phyloP scores from a whole-genome alignment of 2,329 filamentous ascomycete species.

The Hypocrella siamensis region DNA sequence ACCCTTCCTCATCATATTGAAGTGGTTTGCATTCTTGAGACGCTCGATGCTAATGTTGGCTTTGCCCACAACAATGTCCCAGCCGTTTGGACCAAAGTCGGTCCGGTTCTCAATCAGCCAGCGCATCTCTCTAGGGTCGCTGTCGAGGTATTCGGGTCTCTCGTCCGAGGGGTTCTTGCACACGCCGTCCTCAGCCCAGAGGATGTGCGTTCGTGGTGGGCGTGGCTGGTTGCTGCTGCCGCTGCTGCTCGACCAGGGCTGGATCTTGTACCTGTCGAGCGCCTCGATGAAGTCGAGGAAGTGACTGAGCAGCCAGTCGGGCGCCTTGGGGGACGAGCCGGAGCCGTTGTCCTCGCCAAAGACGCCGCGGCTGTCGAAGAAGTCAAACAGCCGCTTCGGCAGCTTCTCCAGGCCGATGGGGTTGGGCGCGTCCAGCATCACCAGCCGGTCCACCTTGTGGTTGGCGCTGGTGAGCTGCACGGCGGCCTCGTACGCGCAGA shows the following conservation, averaged over 20 bases:
- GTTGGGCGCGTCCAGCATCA: constrained; percentile 52
- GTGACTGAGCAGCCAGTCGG: constrained; percentile 59
- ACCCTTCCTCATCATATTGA: constrained; percentile 44
- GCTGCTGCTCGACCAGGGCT: constrained; percentile 40
- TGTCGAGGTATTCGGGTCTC: background rate
- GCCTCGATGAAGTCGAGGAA: constrained; percentile 54
- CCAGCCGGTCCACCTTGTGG: constrained; percentile 41
- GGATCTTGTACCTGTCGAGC: constrained; percentile 51
- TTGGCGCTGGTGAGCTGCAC: constrained; percentile 41
- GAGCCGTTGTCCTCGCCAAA: constrained; percentile 41
- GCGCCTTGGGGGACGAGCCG: constrained; percentile 49
- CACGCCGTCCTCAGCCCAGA: constrained; percentile 58
- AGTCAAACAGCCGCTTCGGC: constrained; percentile 46
- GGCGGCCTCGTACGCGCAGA: constrained; percentile 53
- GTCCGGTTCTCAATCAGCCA: constrained; percentile 61
- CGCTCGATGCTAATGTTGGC: constrained; percentile 56
- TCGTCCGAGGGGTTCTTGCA: constrained; percentile 42
- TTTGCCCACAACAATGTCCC: constrained; percentile 15
- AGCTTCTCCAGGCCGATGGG: constrained; percentile 54
- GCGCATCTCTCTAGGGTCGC: constrained; percentile 45
- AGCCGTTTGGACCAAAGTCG: constrained; percentile 34
- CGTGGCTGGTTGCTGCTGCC: constrained; percentile 36
- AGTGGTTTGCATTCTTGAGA: constrained; percentile 54
- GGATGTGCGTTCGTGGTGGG: constrained; percentile 55
- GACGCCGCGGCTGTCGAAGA: constrained; percentile 58